Base-by-base conservation (phyloP, 1,139 yeast genomes). In the Scheffersomyces segobiensis region DNA sequence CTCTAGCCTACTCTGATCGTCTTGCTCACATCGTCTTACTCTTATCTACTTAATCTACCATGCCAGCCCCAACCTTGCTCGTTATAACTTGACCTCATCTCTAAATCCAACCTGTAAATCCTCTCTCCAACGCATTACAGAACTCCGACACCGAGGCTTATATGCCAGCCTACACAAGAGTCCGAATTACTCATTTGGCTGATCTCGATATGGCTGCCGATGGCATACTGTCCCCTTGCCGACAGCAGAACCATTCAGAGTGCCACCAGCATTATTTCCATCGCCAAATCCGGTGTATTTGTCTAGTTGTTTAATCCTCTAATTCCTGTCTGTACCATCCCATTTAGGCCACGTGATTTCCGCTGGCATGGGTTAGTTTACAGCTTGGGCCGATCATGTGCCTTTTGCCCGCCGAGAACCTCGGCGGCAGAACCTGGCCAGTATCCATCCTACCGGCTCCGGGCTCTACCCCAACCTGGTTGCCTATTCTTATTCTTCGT, bases 61-160 rank as follows among this genome's bases (percentile, higher is more conserved):
- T n/a, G n/a, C n/a, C n/a, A n/a, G n/a, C n/a, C n/a, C n/a, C n/a
- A n/a, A n/a, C n/a, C n/a, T n/a, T n/a, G n/a, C 42, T 4, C 42
- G 8, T 32, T 14, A 10, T 10, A 24, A 24, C 32, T 32, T 14
- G 17, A 32, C 12, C 42, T 32, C 42, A 32, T 14, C 42, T 10
- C 42, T 7, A 14, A 32, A 12, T 10, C 42, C 42, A 32, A 32
- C 14, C 42, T 32, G 42, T 10, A 32, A 32, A 32, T 32, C 17
- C 42, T 32, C 42, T 46, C 55, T 54, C 24, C 21, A 48, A 20
- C 67, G 67, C 66, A 57, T 55, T 55, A 57, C 62, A 64, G 65
- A 65, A 65, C 66, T 65, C 68, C 68, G 68, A 65, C 65, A 58
- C 68, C 68, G 68, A 65, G 53, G 57, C 52, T 55, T 55, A 57